Evolutionary conservation across 768 basidiomycete species (phyloP), one percentile per base, ranked within the genome.

Genomic region (Amanita polypyramis): DNA sequence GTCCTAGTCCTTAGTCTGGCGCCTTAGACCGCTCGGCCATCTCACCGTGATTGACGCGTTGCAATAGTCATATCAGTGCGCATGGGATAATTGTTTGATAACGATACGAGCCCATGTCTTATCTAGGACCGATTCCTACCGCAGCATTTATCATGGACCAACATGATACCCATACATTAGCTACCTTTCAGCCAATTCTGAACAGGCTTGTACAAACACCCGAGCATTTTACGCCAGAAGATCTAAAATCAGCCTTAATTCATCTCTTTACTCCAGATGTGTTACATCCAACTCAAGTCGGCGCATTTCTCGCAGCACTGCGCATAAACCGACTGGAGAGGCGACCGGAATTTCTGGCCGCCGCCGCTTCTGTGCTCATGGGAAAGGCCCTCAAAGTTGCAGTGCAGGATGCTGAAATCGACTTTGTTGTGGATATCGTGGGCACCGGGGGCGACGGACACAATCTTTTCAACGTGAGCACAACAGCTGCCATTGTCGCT

Each of bases 381-480:
- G 67, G 73, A n/a, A 77, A 81, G 19, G 79, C 88, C 2, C 61
- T 88, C 45, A 73, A 74, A 35, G 81, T 82, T 1, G 67, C 65
- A 1, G 74, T 89, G 32, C 70, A 80, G 45, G 73, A 75, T 25
- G 62, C 61, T 1, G 75, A 81, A 36, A 63, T 69, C 4, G 89
- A 94, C 61, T 89, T 88, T 47, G 76, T 88, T 11, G 84, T 69
- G 14, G 66, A 69, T 53, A 55, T 95, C 50, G 92, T 95, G 17
- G 92, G 92, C 2, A 93, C 91, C 0, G 92, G 95, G 9, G 95
- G 96, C 5, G 96, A 97, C 64, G 93, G 93, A 0, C 80, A 93
- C 64, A 88, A 97, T 58, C 83, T 94, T 0, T 97, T 93, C 75
- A 97, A 98, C 61, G 94, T 97, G 45, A 94, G 91, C 60, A 97